Percentiles rank a stretch among this genome's conserved stretches.
These are phyloP conservation scores for Raffaelea ambrosiae DNA, from an alignment of 2,329 filamentous ascomycete genomes.

Conservation along the genomic window DNA sequence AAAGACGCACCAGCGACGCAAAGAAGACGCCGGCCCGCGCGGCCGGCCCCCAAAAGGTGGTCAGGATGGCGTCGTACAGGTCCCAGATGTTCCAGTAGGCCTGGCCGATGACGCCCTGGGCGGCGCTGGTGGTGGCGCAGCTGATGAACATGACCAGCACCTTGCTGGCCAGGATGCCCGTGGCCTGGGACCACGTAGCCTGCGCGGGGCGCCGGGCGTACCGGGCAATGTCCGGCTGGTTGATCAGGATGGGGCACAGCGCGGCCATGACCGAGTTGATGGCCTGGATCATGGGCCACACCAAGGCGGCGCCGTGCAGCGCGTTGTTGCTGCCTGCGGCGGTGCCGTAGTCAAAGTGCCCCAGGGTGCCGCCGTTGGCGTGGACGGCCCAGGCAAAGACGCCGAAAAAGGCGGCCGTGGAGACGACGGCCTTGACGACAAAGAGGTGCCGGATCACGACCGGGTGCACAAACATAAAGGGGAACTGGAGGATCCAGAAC, in stretches of 20 bases:
- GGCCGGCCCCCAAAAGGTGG: slow-evolving; percentile 26
- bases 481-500: slow-evolving; percentile 25
- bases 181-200: slow-evolving; percentile 21
- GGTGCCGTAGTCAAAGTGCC: slow-evolving; percentile 4
- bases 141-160: slow-evolving; percentile 31
- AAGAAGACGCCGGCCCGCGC: slow-evolving; percentile 31
- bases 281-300: slow-evolving; percentile 11
- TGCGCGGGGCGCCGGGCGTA: slow-evolving; percentile 20
- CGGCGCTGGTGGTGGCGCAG: slow-evolving; percentile 17
- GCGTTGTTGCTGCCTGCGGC: not conserved
- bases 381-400: slow-evolving; percentile 27
- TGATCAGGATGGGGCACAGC: slow-evolving; percentile 9
- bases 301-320: slow-evolving; percentile 2
- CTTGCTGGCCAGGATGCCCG: slow-evolving; percentile 27
- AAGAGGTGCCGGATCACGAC: no score
- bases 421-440: no score
- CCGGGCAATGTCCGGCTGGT: slow-evolving; percentile 30
- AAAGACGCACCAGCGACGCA: slow-evolving; percentile 12
- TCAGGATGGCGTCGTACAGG: slow-evolving; percentile 29
- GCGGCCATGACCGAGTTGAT: slow-evolving; percentile 10
- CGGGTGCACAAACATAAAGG: no score
- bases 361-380: slow-evolving; percentile 19
- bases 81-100: slow-evolving; percentile 36
- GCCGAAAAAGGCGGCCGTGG: no score
- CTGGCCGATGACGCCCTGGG: slow-evolving; percentile 13